phyloP scores from a whole-genome alignment of 495 filamentous ascomycete genomes.

The Penicillium parvum region DNA sequence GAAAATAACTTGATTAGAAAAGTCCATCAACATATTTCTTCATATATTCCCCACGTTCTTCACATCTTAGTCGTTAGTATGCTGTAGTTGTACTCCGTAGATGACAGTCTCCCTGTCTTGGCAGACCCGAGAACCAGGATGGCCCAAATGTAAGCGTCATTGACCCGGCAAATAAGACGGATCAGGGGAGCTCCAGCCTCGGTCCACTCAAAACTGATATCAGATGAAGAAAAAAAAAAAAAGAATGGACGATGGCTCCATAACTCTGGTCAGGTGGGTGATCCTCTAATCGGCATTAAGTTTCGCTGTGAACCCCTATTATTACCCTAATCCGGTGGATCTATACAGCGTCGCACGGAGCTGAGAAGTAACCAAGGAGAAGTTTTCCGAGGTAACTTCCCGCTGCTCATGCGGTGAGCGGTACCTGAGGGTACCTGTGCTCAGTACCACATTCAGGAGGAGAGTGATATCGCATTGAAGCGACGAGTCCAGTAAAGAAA shows the following conservation, averaged over 20 bases:
- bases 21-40: too few relatives aligned
- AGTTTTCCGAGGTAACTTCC: conserved; percentile 10
- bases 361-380: conserved; percentile 1
- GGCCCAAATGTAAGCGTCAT: conserved; percentile 19
- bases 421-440: conserved; percentile 10
- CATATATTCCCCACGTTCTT: too few relatives aligned
- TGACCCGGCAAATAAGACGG: not conserved
- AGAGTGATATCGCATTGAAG: not conserved
- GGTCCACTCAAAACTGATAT: conserved; percentile 9
- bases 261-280: too few relatives aligned
- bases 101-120: not conserved
- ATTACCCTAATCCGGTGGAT: too few relatives aligned
- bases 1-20: not conserved
- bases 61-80: too few relatives aligned
- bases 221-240: conserved; percentile 4
- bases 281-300: too few relatives aligned
- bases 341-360: not conserved
- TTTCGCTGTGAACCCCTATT: too few relatives aligned
- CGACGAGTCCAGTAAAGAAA: not conserved
- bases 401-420: not conserved
- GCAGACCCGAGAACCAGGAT: conserved; percentile 17
- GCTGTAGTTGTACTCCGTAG: too few relatives aligned
- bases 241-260: too few relatives aligned
- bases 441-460: too few relatives aligned
- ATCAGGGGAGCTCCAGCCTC: not conserved